Percentiles rank a stretch among this genome's conserved stretches.
These are phyloP conservation scores for Claviceps sp. DNA, from an alignment of 2,329 filamentous ascomycete species.

Conservation along the genomic window DNA sequence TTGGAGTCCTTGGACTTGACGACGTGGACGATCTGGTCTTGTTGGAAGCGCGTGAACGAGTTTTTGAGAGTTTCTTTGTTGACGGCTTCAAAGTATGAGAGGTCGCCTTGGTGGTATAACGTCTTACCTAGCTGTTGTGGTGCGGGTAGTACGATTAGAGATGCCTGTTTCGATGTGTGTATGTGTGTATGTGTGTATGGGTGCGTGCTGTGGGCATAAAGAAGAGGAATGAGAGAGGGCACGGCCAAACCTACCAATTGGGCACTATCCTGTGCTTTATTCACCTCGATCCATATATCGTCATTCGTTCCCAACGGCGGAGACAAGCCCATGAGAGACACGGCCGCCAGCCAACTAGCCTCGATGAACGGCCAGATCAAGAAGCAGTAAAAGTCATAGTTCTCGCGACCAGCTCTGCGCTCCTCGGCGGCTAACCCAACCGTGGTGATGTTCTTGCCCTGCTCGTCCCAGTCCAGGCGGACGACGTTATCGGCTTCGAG, in stretches of 20 bases:
- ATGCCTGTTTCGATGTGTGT: background rate
- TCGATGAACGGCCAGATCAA: slow-evolving; percentile 98
- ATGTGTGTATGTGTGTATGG: background rate
- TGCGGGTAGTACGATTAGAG: slow-evolving; percentile 5
- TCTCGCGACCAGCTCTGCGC: slow-evolving; percentile 69
- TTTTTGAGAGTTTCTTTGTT: slow-evolving; percentile 98
- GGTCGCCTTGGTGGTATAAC: slow-evolving; percentile 90
- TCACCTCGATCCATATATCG: slow-evolving; percentile 67
- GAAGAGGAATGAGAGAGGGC: background rate
- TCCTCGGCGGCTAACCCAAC: slow-evolving; percentile 69
- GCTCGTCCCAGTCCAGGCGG: slow-evolving; percentile 43
- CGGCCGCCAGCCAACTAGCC: slow-evolving; percentile 79
- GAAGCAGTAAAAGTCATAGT: slow-evolving; percentile 98
- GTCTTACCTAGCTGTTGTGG: slow-evolving; percentile 69
- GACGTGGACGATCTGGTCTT: slow-evolving; percentile 76
- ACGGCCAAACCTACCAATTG: slow-evolving; percentile 47
- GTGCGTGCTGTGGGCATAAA: background rate
- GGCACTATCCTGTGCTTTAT: slow-evolving; percentile 66
- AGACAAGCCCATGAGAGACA: slow-evolving; percentile 75
- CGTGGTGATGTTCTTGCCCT: slow-evolving; percentile 39
- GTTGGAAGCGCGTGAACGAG: slow-evolving; percentile 73
- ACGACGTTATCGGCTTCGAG: slow-evolving; percentile 73
- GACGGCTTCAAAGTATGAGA: slow-evolving; percentile 94
- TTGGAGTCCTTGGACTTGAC: slow-evolving; percentile 55
- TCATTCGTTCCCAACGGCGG: slow-evolving; percentile 48